A percentile compares a stretch with the other conserved stretches of the same genome.
Evolutionary conservation across 495 filamentous ascomycete species (phyloP).

Genomic region (Massariosphaeria phaeospora): DNA sequence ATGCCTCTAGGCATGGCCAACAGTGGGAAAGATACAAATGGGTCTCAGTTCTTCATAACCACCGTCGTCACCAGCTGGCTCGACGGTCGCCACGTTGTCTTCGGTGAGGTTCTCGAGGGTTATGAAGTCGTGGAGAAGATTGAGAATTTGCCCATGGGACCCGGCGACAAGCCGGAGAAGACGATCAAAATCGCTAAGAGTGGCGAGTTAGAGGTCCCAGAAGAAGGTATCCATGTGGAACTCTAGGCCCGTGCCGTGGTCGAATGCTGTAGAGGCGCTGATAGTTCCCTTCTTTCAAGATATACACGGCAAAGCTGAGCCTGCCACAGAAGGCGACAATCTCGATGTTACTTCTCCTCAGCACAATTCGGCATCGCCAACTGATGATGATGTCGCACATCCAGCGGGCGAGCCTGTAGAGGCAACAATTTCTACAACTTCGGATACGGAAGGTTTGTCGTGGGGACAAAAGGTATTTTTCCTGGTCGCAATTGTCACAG

Average conservation of each 20-base stretch:
- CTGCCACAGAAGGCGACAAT: slow-evolving; percentile 37
- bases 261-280: slow-evolving; percentile 32
- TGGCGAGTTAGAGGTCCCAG: slow-evolving; percentile 80
- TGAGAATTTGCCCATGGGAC: slow-evolving; percentile 66
- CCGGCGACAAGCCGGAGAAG: slow-evolving; percentile 68
- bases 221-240: slow-evolving; percentile 98
- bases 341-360: slow-evolving; percentile 40
- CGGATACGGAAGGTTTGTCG: slow-evolving; percentile 26
- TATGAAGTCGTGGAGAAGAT: slow-evolving; percentile 85
- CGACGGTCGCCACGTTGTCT: slow-evolving; percentile 76
- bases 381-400: slow-evolving; percentile 24
- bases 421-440: not conserved
- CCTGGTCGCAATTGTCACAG: slow-evolving; percentile 42
- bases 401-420: slow-evolving; percentile 18
- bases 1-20: slow-evolving; percentile 76
- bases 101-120: slow-evolving; percentile 62
- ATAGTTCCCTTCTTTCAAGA: slow-evolving; percentile 35
- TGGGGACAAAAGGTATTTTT: slow-evolving; percentile 44
- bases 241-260: slow-evolving; percentile 54
- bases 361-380: slow-evolving; percentile 8
- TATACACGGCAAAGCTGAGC: slow-evolving; percentile 36
- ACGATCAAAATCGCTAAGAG: slow-evolving; percentile 87
- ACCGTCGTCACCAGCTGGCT: slow-evolving; percentile 68
- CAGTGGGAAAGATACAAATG: slow-evolving; percentile 95
- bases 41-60: slow-evolving; percentile 92